Evolutionary conservation across 345 rosid species (phyloP).

Genomic region (Pelargonium nanum): DNA sequence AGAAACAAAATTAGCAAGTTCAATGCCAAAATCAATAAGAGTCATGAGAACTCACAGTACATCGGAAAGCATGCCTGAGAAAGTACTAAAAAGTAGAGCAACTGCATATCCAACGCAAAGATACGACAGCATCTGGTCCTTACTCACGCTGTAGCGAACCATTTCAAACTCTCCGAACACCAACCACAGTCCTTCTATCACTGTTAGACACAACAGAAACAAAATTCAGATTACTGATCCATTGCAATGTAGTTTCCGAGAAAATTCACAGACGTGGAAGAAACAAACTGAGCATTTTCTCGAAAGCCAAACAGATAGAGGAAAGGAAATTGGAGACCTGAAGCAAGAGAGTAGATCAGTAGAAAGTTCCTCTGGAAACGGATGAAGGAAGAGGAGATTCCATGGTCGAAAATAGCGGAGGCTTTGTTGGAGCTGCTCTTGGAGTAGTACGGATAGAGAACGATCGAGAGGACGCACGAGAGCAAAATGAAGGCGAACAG

Average conservation of each 20-base stretch:
- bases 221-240: neutral
- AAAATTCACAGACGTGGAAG: neutral
- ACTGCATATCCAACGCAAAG: constrained; percentile 53
- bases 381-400: constrained; percentile 30
- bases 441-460: constrained; percentile 39
- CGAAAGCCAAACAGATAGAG: neutral
- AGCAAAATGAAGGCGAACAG: constrained; percentile 47
- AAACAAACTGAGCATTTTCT: neutral
- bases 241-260: neutral
- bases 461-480: constrained; percentile 44
- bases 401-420: constrained; percentile 36
- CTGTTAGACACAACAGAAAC: constrained; percentile 20
- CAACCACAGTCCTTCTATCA: constrained; percentile 65
- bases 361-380: constrained; percentile 64
- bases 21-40: neutral
- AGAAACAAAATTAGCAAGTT: neutral
- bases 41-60: constrained; percentile 38
- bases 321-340: constrained; percentile 33
- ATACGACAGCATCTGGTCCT: constrained; percentile 39
- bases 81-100: constrained; percentile 45
- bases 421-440: constrained; percentile 18
- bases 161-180: constrained; percentile 78
- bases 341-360: constrained; percentile 54
- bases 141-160: constrained; percentile 29
- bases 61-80: constrained; percentile 66